phyloP scores from a whole-genome alignment of 768 basidiomycete genomes.

The Ephemerocybe angulata region DNA sequence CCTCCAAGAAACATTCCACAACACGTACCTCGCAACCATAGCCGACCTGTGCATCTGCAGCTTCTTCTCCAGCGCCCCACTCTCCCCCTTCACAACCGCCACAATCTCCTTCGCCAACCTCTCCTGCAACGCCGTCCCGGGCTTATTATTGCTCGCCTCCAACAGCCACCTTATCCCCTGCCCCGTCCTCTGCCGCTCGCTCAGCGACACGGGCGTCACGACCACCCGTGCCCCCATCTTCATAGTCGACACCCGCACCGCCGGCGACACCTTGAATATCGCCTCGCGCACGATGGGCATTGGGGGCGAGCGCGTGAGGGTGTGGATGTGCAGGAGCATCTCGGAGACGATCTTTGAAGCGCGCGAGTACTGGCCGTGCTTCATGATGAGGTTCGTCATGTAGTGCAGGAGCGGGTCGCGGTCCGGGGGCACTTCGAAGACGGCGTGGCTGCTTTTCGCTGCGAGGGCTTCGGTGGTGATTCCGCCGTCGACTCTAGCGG shows the following conservation, averaged over 20 bases:
- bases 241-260: constrained; percentile 57
- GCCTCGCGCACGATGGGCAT: constrained; percentile 77
- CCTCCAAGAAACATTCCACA: background rate
- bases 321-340: constrained; percentile 70
- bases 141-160: constrained; percentile 52
- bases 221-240: constrained; percentile 64
- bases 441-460: constrained; percentile 6
- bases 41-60: constrained; percentile 61
- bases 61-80: constrained; percentile 58
- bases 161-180: constrained; percentile 72
- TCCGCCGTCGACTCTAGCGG: background rate
- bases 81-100: constrained; percentile 59
- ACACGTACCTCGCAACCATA: constrained; percentile 71
- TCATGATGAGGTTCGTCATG: constrained; percentile 58
- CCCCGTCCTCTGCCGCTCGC: constrained; percentile 74
- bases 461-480: background rate
- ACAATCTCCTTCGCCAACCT: constrained; percentile 79
- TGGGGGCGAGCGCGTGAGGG: constrained; percentile 72
- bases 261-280: constrained; percentile 63
- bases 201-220: constrained; percentile 65
- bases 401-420: constrained; percentile 72
- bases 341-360: constrained; percentile 53
- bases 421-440: constrained; percentile 64
- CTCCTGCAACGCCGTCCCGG: constrained; percentile 58
- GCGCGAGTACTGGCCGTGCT: constrained; percentile 59